Base-by-base conservation (phyloP, 495 filamentous ascomycete genomes). In the Entonaema liquescens region DNA sequence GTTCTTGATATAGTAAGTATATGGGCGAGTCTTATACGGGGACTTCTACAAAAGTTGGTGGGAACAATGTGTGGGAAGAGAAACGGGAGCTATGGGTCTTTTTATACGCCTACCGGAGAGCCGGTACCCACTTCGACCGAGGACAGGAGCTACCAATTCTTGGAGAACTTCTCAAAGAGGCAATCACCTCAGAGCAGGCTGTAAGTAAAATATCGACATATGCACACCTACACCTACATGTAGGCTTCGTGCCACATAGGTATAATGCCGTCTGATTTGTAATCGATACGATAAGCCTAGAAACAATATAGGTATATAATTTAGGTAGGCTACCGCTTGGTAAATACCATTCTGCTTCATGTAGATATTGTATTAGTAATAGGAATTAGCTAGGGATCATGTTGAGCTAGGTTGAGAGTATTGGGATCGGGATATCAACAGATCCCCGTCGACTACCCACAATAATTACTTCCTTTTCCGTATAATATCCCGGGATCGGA, bases 71-170 rank as follows among this genome's bases (percentile, higher is more conserved):
- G 25, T 59, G 58, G 26, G 52, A 17, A 11, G 25, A 36, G 42
- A 25, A 28, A 17, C 50, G n/a, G 19, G 49, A 13, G 17, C 36
- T 36, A n/a, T 25, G 42, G 19, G 12, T 7, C 42, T 40, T 55
- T 70, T 61, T 71, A 71, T 71, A 59, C 50, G 33, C 19, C 31
- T 29, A 49, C 28, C 21, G 44, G 61, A 23, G 17, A 5, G 68
- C 50, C 29, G 40, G 31, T 52, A 1, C 19, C 26, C 63, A 56
- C 26, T 53, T 62, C 53, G 58, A 29, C 63, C 68, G 59, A 63
- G n/a, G n/a, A 9, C 28, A 25, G 42, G 12, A 12, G 12, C 3
- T 38, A 49, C 19, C 49, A 65, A 61, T 47, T n/a, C 67, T 59
- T 56, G 31, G 35, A 53, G 33, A 31, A 36, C 36, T 49, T 50